Evolutionary conservation across 2,329 filamentous ascomycete species (phyloP).

Genomic region (Neofusicoccum sp.): DNA sequence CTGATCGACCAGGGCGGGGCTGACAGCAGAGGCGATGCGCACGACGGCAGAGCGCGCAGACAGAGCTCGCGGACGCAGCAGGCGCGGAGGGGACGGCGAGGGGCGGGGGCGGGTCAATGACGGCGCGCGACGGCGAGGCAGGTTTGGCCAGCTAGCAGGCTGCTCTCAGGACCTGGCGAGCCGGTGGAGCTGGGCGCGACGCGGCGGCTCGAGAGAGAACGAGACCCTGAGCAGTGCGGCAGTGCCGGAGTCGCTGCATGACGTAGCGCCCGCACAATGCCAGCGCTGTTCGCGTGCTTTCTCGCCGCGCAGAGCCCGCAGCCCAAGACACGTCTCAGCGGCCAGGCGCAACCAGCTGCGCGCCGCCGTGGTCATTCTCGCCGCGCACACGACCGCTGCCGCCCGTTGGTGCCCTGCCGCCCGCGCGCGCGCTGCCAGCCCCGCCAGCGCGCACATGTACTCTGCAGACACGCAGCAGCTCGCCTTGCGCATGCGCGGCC

Average conservation of each 20-base stretch:
- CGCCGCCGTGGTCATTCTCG: neutral
- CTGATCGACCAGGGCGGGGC: slow-evolving; percentile 23
- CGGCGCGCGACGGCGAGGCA: slow-evolving; percentile 1
- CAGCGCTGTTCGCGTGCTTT: slow-evolving; percentile 17
- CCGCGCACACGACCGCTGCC: no score
- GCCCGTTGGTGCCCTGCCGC: neutral
- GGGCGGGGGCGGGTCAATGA: slow-evolving; percentile 14
- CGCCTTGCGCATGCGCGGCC: slow-evolving; percentile 1
- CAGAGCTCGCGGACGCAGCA: slow-evolving; percentile 4
- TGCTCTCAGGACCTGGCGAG: slow-evolving; percentile 1
- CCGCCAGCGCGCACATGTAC: neutral
- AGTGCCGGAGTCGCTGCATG: slow-evolving; percentile 10
- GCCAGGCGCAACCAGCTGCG: neutral
- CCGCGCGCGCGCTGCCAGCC: neutral
- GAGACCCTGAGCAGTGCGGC: slow-evolving; percentile 5
- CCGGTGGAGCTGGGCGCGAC: slow-evolving; percentile 15
- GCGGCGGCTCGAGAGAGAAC: slow-evolving; percentile 3
- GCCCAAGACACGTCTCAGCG: neutral
- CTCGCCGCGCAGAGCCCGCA: neutral
- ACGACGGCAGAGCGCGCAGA: slow-evolving; percentile 7
- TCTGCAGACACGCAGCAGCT: neutral
- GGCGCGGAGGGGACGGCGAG: neutral
- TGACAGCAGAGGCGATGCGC: slow-evolving; percentile 12
- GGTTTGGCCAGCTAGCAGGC: neutral
- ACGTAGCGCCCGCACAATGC: neutral